Evolutionary conservation across 805 yeast species (phyloP).

Genomic region (Kuraishia capsulata): DNA sequence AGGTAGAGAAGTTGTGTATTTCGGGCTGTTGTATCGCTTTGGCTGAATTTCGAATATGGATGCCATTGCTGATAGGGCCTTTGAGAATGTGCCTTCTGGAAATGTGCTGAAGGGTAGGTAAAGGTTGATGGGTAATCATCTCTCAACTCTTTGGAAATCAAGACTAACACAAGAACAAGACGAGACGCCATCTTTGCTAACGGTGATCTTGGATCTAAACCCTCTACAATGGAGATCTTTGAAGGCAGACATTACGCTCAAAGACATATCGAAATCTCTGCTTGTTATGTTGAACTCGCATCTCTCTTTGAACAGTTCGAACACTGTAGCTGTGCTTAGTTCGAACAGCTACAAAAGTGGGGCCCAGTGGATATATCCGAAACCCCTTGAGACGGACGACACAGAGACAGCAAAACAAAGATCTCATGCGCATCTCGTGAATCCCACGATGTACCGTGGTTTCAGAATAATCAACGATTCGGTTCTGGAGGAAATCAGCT

Average conservation of each 20-base stretch:
- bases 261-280: slow-evolving; percentile 54
- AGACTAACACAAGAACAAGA: slow-evolving; percentile 31
- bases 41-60: slow-evolving; percentile 51
- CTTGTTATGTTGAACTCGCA: slow-evolving; percentile 83
- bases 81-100: slow-evolving; percentile 37
- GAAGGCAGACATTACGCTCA: slow-evolving; percentile 37
- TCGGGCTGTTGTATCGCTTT: too few relatives aligned
- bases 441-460: slow-evolving; percentile 73
- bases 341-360: slow-evolving; percentile 53
- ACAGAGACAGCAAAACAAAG: slow-evolving; percentile 3
- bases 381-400: slow-evolving; percentile 2
- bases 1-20: too few relatives aligned
- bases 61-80: slow-evolving; percentile 55
- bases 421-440: slow-evolving; percentile 21
- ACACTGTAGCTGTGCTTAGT: slow-evolving; percentile 74
- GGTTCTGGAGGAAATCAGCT: slow-evolving; percentile 50
- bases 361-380: slow-evolving; percentile 64
- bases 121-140: not conserved
- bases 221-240: slow-evolving; percentile 58
- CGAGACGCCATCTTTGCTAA: slow-evolving; percentile 71
- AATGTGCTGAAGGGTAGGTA: slow-evolving; percentile 57
- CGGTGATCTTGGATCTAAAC: slow-evolving; percentile 70
- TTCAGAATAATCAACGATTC: slow-evolving; percentile 73
- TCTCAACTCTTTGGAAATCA: too few relatives aligned
- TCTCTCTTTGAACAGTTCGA: slow-evolving; percentile 73